Base-by-base conservation (phyloP, 257 asterid genomes). In the Solanum rostratum region DNA sequence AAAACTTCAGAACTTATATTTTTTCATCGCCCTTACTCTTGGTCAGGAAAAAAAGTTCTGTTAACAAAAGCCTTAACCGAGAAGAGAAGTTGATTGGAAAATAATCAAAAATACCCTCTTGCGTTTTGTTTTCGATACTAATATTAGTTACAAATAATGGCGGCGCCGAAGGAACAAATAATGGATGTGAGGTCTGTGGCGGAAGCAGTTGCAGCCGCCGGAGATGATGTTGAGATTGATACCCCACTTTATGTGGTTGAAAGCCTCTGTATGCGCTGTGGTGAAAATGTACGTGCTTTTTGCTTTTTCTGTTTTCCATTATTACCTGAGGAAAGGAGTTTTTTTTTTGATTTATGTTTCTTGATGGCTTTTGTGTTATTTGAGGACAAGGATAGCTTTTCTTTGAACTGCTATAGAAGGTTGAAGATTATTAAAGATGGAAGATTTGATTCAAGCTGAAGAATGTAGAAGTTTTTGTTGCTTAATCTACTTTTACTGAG, bases 191-290 rank as follows among this genome's bases (percentile, higher is more conserved):
- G 97, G 79, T 94, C 99, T 3, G 96, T 97, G 60, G 98, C 86
- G 84, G 97, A 95, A 87, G 96, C 97, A 10, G 93, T 97, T 73
- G 88, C 96, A 7, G 89, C 93, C 62, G 88, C 91, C 83, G 76
- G 80, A 12, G 90, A 79, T 10, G 86, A 86, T 70, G 54, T 85
- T 65, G 91, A 87, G 85, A 84, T 89, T 22, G 95, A 92, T 55
- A 89, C 96, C 20, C 98, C 98, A n/a, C 92, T 93, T 16, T 93
- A 92, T 82, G 90, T 78, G 80, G 88, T 97, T 6, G 99, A 95
- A 88, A 97, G 99, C 89, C 96, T 97, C 63, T 97, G 99, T 86
- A 95, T 97, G 98, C 97, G 98, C 12, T 97, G 99, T 84, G 89
- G 93, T 54, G 89, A 95, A 63, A 95, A 97, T 81, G 99, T 97